Percentiles rank a stretch among this genome's conserved stretches.
These are phyloP conservation scores for Neurospora sp. DNA, from an alignment of 495 filamentous ascomycete genomes.

Conservation along the genomic window DNA sequence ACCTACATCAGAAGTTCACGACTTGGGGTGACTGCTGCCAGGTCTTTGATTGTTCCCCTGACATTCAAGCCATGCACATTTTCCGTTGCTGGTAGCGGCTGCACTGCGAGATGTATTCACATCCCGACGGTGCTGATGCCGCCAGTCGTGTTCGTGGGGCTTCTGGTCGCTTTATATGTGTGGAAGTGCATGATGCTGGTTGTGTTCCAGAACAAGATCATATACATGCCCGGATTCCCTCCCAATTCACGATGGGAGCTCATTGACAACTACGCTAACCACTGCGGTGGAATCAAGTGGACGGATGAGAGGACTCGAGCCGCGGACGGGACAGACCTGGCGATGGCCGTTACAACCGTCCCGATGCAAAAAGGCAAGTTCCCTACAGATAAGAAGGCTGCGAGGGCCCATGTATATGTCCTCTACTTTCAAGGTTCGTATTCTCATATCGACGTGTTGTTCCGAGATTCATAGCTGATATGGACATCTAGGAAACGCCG, in stretches of 20 bases:
- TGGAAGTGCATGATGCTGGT: constrained; percentile 80
- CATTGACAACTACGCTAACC: constrained; percentile 47
- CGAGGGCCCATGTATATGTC: constrained; percentile 30
- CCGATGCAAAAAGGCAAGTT: constrained; percentile 3
- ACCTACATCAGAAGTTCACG: constrained; percentile 2
- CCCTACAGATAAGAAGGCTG: neutral
- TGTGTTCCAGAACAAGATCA: constrained; percentile 72
- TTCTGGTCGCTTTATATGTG: constrained; percentile 58
- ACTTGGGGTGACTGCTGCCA: constrained; percentile 2
- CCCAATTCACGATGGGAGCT: constrained; percentile 48
- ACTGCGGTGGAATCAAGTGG: constrained; percentile 56
- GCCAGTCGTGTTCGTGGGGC: constrained; percentile 54
- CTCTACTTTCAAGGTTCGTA: constrained; percentile 50
- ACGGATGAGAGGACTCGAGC: constrained; percentile 41
- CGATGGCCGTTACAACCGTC: constrained; percentile 43
- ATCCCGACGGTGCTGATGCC: constrained; percentile 50
- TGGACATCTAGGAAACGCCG: constrained; percentile 45
- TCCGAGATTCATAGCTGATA: constrained; percentile 18
- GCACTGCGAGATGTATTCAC: constrained; percentile 22
- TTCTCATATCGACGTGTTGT: neutral
- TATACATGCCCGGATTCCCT: constrained; percentile 69
- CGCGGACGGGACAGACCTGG: constrained; percentile 51
- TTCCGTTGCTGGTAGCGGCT: neutral
- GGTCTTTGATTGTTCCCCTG: neutral
- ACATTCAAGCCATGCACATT: neutral